Percentiles rank a stretch among this genome's conserved stretches.
Evolutionary conservation across 2,329 filamentous ascomycete species (phyloP).

Genomic region (Amesomyces nigricolor): DNA sequence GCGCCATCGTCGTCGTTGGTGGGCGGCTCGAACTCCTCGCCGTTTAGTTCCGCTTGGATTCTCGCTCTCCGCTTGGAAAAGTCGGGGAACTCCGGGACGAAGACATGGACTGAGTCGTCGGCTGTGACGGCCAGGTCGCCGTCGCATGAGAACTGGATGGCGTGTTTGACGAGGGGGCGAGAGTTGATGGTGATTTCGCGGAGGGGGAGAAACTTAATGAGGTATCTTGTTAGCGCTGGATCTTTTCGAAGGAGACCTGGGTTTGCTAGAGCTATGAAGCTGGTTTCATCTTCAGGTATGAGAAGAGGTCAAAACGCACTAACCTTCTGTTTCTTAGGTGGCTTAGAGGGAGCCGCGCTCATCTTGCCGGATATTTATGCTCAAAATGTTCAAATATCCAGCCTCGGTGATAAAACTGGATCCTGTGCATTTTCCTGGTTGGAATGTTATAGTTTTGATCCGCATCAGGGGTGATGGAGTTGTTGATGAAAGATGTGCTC

Average conservation of each 20-base stretch:
- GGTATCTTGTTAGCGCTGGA: neutral
- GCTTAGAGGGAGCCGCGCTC: conserved; percentile 1
- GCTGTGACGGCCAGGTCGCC: conserved; percentile 52
- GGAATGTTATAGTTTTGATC: no score
- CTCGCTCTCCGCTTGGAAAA: conserved; percentile 16
- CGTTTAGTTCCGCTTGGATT: neutral
- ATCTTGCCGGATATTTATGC: neutral
- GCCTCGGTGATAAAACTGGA: neutral
- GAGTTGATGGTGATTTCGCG: conserved; percentile 32
- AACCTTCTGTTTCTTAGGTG: conserved; percentile 22
- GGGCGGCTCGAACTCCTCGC: neutral
- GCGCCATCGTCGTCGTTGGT: conserved; percentile 20
- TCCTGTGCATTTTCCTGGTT: conserved; percentile 1
- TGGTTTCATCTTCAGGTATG: neutral
- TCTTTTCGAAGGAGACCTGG: neutral
- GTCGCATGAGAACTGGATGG: conserved; percentile 51
- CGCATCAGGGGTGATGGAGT: no score
- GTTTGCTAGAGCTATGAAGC: neutral
- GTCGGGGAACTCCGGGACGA: conserved; percentile 29
- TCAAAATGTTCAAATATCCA: neutral
- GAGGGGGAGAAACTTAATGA: conserved; percentile 40
- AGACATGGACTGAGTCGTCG: conserved; percentile 43
- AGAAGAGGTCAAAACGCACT: neutral
- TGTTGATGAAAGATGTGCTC: no score
- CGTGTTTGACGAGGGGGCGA: conserved; percentile 32